Evolutionary conservation across 495 filamentous ascomycete genomes (phyloP).

Genomic region (Ascodesmis nigricans): DNA sequence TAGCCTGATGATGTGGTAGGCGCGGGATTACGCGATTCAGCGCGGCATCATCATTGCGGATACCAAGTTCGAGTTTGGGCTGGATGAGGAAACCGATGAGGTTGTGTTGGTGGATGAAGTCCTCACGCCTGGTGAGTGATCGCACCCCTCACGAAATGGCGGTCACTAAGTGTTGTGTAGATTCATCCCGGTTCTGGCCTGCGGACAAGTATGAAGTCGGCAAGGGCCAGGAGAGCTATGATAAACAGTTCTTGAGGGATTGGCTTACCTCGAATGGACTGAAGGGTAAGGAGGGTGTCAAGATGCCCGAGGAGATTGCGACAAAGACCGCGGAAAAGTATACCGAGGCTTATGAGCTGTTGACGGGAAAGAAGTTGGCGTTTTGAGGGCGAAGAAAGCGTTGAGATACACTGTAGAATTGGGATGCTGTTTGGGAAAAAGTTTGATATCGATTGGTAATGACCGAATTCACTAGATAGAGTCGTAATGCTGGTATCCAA

Average conservation of each 20-base stretch:
- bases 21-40: conserved; percentile 47
- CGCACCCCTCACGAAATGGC: background rate
- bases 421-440: too few relatives aligned
- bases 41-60: conserved; percentile 81
- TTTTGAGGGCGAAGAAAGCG: too few relatives aligned
- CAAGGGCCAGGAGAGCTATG: conserved; percentile 54
- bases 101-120: conserved; percentile 84
- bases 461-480: too few relatives aligned
- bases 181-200: conserved; percentile 79
- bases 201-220: conserved; percentile 50
- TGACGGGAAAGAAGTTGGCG: conserved; percentile 36
- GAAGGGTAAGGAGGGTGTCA: conserved; percentile 46
- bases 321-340: conserved; percentile 43
- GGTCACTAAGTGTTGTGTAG: conserved; percentile 22
- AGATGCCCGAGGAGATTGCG: conserved; percentile 44
- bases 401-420: too few relatives aligned
- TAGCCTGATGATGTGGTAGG: conserved; percentile 21
- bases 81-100: conserved; percentile 51
- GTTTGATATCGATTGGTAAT: too few relatives aligned
- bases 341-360: conserved; percentile 42
- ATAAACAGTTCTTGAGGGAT: conserved; percentile 80
- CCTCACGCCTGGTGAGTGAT: conserved; percentile 36
- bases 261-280: conserved; percentile 55
- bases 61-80: conserved; percentile 58
- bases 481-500: too few relatives aligned